Base-by-base conservation (phyloP, 352 stramenopile species). In the Phytopythium helicoides region DNA sequence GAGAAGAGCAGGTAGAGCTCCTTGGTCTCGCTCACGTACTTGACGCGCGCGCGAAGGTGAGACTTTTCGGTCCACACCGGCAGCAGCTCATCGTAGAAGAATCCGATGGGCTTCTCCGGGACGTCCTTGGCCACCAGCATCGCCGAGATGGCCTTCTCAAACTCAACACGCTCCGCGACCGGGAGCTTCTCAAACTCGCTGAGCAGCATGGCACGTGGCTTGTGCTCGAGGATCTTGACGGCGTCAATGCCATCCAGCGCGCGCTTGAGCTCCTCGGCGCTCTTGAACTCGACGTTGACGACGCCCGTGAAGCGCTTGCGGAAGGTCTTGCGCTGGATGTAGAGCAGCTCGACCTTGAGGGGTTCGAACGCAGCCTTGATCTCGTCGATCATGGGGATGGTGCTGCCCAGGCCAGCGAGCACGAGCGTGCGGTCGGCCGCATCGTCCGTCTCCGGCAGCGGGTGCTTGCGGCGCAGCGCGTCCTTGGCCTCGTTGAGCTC, bases 101-200 rank as follows among this genome's bases (percentile, higher is more conserved):
- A 75, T 7, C 76, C 73, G 18, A 89, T 68, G 8, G 73, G 79
- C 62, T 89, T 85, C 46, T 61, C 64, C 5, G 87, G 76, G 50
- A 96, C 86, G 41, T 89, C 71, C 63, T 92, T 91, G 35, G 85
- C 81, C 14, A 92, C 76, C 11, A 95, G 69, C 81, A 95, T 92
- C 18, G 81, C 82, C 18, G 66, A 76, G 19, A 81, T 83, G 26
- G 76, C 66, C 71, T 95, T 93, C 54, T 95, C 80, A 40, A 95
- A 95, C 62, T 95, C 85, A 33, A 75, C 66, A 62, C 87, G 78
- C 22, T 82, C 75, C 8, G 91, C 79, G n/a, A 60, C 52, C 37
- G 81, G 81, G 14, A 95, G 75, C 59, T 75, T 71, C 33, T 75
- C 54, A 62, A 81, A 92, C 38, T 74, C 76, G 38, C 54, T 60